Conservation (phyloP, 2,329 filamentous ascomycete genomes). For the Diaporthe longicolla region DNA sequence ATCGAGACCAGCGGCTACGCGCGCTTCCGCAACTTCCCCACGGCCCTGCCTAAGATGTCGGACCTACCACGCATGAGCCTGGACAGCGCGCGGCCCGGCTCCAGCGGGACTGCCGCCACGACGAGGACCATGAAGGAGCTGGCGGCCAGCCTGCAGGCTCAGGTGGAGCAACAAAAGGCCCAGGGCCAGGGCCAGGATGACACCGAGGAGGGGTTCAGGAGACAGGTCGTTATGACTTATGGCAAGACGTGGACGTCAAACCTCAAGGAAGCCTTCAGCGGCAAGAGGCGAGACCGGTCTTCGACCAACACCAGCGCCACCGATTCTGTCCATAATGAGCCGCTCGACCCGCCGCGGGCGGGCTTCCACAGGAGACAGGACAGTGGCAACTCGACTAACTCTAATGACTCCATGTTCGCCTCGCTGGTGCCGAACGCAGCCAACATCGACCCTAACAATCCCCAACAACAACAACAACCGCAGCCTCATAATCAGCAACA, state of each 20-base stretch:
- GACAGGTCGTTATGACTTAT: constrained; percentile 72
- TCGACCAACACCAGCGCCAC: constrained; percentile 46
- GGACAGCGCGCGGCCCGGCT: constrained; percentile 48
- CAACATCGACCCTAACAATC: constrained; percentile 38
- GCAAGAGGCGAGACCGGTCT: constrained; percentile 51
- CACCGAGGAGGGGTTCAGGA: constrained; percentile 59
- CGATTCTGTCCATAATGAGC: constrained; percentile 38
- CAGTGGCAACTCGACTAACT: constrained; percentile 41
- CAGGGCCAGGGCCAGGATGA: constrained; percentile 43
- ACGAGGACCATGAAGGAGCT: constrained; percentile 44
- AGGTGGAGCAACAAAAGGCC: constrained; percentile 37
- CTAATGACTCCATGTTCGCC: constrained; percentile 19
- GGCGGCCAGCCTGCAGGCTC: constrained; percentile 36
- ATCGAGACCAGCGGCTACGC: constrained; percentile 70
- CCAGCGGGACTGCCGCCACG: constrained; percentile 42
- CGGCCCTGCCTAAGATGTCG: constrained; percentile 51
- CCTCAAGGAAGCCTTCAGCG: constrained; percentile 59
- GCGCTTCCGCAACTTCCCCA: constrained; percentile 68
- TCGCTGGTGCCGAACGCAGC: constrained; percentile 18
- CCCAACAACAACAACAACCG: neutral
- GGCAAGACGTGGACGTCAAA: constrained; percentile 64
- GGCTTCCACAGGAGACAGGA: constrained; percentile 49
- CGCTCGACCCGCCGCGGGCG: constrained; percentile 42
- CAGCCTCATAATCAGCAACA: too few relatives aligned
- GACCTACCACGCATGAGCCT: constrained; percentile 48